Percentiles rank a stretch among this genome's conserved stretches.
These are phyloP conservation scores for Talaromyces sp. DNA, from an alignment of 2,329 filamentous ascomycete genomes.

Conservation along the genomic window DNA sequence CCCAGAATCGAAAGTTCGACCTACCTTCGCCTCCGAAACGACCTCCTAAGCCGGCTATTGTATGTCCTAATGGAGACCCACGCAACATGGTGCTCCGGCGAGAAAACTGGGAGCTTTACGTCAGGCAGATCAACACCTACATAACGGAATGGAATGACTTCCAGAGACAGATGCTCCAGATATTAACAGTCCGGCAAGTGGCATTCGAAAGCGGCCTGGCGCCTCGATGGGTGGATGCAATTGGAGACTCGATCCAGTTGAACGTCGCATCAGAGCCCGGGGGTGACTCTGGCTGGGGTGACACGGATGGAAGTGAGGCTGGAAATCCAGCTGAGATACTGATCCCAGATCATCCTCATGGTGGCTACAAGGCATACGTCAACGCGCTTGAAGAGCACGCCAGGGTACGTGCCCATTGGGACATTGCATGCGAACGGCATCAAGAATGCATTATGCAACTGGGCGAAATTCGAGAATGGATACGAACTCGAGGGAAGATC, in stretches of 20 bases:
- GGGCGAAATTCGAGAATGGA: slow-evolving; percentile 34
- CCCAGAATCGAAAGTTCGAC: slow-evolving; percentile 35
- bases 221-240: slow-evolving; percentile 47
- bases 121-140: slow-evolving; percentile 50
- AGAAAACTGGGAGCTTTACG: slow-evolving; percentile 47
- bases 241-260: slow-evolving; percentile 41
- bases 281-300: slow-evolving; percentile 11
- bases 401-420: slow-evolving; percentile 43
- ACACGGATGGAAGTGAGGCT: slow-evolving; percentile 18
- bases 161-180: slow-evolving; percentile 49
- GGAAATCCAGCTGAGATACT: slow-evolving; percentile 25
- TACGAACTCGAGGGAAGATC: slow-evolving; percentile 28
- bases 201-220: slow-evolving; percentile 41
- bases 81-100: slow-evolving; percentile 36
- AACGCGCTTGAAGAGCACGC: slow-evolving; percentile 42
- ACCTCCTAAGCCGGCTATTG: slow-evolving; percentile 33
- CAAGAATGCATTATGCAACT: slow-evolving; percentile 37
- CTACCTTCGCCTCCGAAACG: slow-evolving; percentile 49
- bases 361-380: slow-evolving; percentile 41
- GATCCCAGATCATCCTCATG: slow-evolving; percentile 26
- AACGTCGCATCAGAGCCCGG: slow-evolving; percentile 18
- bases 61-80: slow-evolving; percentile 23
- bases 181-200: slow-evolving; percentile 51
- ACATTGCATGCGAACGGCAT: slow-evolving; percentile 43
- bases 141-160: slow-evolving; percentile 53